Base-by-base conservation (phyloP, 352 stramenopile genomes). In the Globisporangium perplexum region DNA sequence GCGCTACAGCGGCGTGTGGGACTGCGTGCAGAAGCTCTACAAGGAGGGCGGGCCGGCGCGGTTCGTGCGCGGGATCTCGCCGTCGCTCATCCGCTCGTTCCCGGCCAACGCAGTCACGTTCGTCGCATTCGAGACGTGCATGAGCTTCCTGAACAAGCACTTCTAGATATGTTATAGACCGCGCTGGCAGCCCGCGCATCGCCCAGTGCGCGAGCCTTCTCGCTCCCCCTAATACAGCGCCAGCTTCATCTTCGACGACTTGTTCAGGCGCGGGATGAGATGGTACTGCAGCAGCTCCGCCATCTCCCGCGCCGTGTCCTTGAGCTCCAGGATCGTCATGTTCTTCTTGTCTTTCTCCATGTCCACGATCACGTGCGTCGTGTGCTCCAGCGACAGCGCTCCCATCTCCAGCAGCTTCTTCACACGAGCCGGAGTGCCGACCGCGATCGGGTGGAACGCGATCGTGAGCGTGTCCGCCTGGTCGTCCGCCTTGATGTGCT, bases 401-500 rank as follows among this genome's bases (percentile, higher is more conserved):
- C 78, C 64, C 65, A 79, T 88, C 58, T 94, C 84, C 24, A 94
- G 57, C 46, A 94, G 65, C 55, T 80, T 87, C 65, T 88, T 91
- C 33, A 91, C 68, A 24, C 84, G 84, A 4, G 67, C 80, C 0
- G 84, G 80, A 6, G 84, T 95, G 24, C 84, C 84, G 23, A 95
- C 79, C 12, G 84, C 77, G 48, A 95, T 91, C 23, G 84, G 82
- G 23, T 88, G 60, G 60, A 81, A 95, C 14, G 65, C 75, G 36
- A 69, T 65, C 28, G 72, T 65, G 8, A 98, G 76, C 57, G 91
- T 74, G 39, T 91, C 79, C 1, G 77, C 77, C 66, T 98, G 95
- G 55, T 97, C 82, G 39, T 91, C 69, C 10, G 90, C 71, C 50
- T 92, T 97, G 61, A 97, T 82, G 66, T 98, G 91, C 60, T 98